A percentile compares a stretch with the other conserved stretches of the same genome.
phyloP scores from a whole-genome alignment of 495 filamentous ascomycete species.

The Parathielavia appendiculata region DNA sequence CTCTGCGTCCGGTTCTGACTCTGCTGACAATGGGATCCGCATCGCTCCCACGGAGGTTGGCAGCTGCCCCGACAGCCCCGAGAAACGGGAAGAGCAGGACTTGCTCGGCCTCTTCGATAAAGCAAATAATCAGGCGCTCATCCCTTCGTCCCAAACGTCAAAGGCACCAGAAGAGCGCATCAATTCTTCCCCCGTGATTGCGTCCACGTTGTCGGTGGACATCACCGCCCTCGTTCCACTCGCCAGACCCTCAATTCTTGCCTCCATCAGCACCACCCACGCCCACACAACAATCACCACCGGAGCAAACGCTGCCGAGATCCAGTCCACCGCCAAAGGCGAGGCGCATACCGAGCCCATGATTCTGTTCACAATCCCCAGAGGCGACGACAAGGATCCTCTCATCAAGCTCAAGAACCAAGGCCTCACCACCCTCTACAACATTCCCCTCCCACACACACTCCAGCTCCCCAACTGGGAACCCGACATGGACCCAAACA shows the following conservation, averaged over 20 bases:
- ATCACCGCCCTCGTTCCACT: too few relatives aligned
- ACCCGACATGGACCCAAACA: background rate
- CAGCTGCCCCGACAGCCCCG: background rate
- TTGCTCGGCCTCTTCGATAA: background rate
- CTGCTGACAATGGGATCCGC: background rate
- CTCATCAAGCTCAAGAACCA: background rate
- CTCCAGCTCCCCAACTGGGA: background rate
- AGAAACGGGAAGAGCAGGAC: background rate
- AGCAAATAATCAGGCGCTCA: background rate
- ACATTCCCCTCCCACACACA: constrained; percentile 1
- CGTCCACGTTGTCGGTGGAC: too few relatives aligned
- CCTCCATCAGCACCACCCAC: too few relatives aligned
- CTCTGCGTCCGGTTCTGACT: background rate
- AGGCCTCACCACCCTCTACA: background rate
- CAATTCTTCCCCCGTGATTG: background rate
- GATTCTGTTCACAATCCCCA: background rate
- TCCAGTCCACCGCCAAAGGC: too few relatives aligned
- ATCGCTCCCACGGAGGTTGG: background rate
- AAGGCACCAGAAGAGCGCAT: too few relatives aligned
- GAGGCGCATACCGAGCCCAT: background rate
- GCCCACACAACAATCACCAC: too few relatives aligned
- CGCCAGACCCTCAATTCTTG: too few relatives aligned
- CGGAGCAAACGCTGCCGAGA: too few relatives aligned
- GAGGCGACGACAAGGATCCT: background rate
- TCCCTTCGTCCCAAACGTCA: background rate